These are phyloP conservation scores for Gossypium australe DNA, from an alignment of 345 rosid genomes.

Conservation along the genomic window DNA sequence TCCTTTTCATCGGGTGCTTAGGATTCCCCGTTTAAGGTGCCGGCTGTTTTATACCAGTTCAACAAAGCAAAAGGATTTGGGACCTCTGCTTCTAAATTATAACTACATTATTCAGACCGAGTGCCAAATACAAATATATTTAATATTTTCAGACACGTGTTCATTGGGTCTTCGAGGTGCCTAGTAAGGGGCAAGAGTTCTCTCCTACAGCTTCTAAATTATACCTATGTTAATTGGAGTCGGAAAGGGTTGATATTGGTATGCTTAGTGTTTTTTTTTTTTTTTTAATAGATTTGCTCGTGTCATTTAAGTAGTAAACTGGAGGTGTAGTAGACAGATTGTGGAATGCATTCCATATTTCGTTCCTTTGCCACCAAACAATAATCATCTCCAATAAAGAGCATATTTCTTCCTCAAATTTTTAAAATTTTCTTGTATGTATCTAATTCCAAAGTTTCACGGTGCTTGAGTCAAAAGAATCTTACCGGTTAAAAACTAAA, in stretches of 20 bases:
- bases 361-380: slow-evolving; percentile 52
- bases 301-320: slow-evolving; percentile 55
- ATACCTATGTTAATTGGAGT: too few relatives aligned
- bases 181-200: too few relatives aligned
- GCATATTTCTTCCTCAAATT: slow-evolving; percentile 31
- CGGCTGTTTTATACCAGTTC: slow-evolving; percentile 51
- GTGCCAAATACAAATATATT: too few relatives aligned
- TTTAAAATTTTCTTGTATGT: slow-evolving; percentile 17
- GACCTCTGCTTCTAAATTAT: slow-evolving; percentile 35
- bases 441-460: slow-evolving; percentile 41
- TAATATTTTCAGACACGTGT: too few relatives aligned
- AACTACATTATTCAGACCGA: too few relatives aligned
- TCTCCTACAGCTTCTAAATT: too few relatives aligned
- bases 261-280: not conserved
- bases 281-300: too few relatives aligned
- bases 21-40: slow-evolving; percentile 35
- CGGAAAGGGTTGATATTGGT: not conserved
- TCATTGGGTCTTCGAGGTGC: too few relatives aligned
- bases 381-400: slow-evolving; percentile 40
- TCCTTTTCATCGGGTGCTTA: slow-evolving; percentile 32
- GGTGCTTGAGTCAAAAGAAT: slow-evolving; percentile 46
- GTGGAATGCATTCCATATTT: slow-evolving; percentile 65
- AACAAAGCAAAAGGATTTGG: slow-evolving; percentile 47
- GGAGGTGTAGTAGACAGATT: slow-evolving; percentile 60
- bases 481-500: not conserved